These are phyloP conservation scores for Bidens hawaiensis DNA, from an alignment of 140 eudicot genomes.

Conservation along the genomic window DNA sequence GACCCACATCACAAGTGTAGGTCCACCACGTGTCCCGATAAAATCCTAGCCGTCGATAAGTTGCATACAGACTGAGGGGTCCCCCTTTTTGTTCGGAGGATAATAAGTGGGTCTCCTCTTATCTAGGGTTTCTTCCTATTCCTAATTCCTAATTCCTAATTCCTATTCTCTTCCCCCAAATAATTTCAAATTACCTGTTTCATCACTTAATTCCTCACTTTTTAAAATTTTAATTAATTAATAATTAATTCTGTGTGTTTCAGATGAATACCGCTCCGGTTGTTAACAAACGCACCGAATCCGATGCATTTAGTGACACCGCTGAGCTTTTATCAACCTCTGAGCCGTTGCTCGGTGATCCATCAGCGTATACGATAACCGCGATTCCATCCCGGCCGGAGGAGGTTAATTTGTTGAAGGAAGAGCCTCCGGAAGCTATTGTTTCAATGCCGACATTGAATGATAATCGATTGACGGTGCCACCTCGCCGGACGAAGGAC, in stretches of 20 bases:
- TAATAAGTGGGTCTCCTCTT: not conserved
- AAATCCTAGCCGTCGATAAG: not conserved
- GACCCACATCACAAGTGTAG: not conserved
- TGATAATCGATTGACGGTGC: conserved; percentile 9
- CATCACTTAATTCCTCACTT: not conserved
- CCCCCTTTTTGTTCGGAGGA: not conserved
- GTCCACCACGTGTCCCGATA: not conserved
- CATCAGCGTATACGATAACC: not conserved
- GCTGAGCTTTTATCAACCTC: not conserved
- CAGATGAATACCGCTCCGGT: too few relatives aligned
- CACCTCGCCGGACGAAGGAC: conserved; percentile 59
- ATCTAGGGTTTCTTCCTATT: not conserved
- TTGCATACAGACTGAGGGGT: not conserved
- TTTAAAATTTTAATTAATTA: too few relatives aligned
- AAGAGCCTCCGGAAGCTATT: conserved; percentile 26
- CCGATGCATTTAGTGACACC: not conserved
- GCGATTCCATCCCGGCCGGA: not conserved
- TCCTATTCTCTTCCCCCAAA: not conserved
- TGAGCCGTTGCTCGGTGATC: not conserved
- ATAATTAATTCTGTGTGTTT: too few relatives aligned
- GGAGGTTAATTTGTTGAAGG: conserved; percentile 18
- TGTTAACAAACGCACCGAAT: not conserved
- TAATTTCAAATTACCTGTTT: too few relatives aligned
- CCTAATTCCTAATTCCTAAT: not conserved
- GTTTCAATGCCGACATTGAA: conserved; percentile 18